Conservation (phyloP, 1,284 basidiomycete species). For the Tylopilus orsonianus region DNA sequence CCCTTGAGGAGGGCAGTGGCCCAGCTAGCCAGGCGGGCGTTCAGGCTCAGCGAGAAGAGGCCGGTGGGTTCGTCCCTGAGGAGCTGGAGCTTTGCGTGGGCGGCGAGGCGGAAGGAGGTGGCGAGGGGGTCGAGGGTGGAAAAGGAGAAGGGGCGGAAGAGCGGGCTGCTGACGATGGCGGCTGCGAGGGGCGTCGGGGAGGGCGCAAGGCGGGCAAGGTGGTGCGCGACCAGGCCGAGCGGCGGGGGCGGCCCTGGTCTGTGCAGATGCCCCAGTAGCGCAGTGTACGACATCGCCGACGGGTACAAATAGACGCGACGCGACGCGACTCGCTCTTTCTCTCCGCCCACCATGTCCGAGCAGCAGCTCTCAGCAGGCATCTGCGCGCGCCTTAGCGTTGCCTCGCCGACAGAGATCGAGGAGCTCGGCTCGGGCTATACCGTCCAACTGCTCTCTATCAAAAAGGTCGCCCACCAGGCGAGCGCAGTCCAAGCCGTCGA, state of each 20-base stretch:
- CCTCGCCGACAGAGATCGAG: slow-evolving; percentile 48
- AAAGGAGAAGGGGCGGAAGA: slow-evolving; percentile 50
- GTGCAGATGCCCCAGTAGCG: slow-evolving; percentile 59
- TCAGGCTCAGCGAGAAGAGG: slow-evolving; percentile 46
- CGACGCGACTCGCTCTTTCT: slow-evolving; percentile 12
- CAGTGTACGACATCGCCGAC: slow-evolving; percentile 41
- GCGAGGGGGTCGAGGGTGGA: slow-evolving; percentile 52
- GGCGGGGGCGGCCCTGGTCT: slow-evolving; percentile 41
- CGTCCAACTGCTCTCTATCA: slow-evolving; percentile 82
- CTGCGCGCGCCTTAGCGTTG: slow-evolving; percentile 49
- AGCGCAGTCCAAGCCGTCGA: slow-evolving; percentile 44
- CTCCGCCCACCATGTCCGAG: slow-evolving; percentile 35
- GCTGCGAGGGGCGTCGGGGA: slow-evolving; percentile 66
- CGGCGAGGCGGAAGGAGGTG: slow-evolving; percentile 61
- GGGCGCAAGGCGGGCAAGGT: slow-evolving; percentile 53
- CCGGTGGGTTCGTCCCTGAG: slow-evolving; percentile 36
- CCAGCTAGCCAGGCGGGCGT: slow-evolving; percentile 51
- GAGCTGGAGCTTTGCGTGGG: slow-evolving; percentile 52
- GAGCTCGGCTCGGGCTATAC: slow-evolving; percentile 59
- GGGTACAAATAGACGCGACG: slow-evolving; percentile 14
- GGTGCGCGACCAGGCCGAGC: slow-evolving; percentile 60
- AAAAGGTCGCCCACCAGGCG: slow-evolving; percentile 59
- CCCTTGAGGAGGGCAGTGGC: slow-evolving; percentile 56
- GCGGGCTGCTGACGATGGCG: slow-evolving; percentile 61
- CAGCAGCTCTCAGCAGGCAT: slow-evolving; percentile 55